Evolutionary conservation across 257 asterid species (phyloP).

Genomic region (Perilla frutescens): DNA sequence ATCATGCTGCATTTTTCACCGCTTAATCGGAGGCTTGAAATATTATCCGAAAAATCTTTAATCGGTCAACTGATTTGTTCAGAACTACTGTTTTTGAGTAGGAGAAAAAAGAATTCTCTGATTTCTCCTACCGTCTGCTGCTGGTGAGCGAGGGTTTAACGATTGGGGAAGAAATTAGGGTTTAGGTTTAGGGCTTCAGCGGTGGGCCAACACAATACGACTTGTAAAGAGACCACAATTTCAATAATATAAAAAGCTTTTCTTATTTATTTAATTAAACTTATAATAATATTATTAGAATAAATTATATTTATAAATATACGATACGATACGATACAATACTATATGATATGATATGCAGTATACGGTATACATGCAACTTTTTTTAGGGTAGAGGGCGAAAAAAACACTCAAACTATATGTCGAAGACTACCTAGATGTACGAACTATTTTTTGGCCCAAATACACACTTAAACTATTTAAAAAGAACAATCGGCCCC

Average conservation of each 20-base stretch:
- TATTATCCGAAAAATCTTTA: neutral
- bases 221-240: neutral
- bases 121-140: neutral
- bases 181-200: conserved; percentile 18
- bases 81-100: neutral
- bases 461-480: too few species aligned
- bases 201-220: neutral
- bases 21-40: neutral
- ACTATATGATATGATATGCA: too few species aligned
- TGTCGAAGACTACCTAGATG: too few species aligned
- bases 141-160: conserved; percentile 33
- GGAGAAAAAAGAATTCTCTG: neutral
- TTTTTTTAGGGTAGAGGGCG: too few species aligned
- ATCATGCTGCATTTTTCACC: conserved; percentile 87
- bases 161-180: conserved; percentile 36
- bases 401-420: too few species aligned
- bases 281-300: too few species aligned
- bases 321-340: too few species aligned
- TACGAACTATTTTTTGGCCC: too few species aligned
- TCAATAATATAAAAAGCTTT: neutral
- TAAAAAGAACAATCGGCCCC: too few species aligned
- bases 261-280: neutral
- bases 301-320: too few species aligned
- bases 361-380: too few species aligned
- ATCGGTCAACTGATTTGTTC: neutral